Conservation (phyloP, 352 stramenopile species). For the Phytophthora foliorum region DNA sequence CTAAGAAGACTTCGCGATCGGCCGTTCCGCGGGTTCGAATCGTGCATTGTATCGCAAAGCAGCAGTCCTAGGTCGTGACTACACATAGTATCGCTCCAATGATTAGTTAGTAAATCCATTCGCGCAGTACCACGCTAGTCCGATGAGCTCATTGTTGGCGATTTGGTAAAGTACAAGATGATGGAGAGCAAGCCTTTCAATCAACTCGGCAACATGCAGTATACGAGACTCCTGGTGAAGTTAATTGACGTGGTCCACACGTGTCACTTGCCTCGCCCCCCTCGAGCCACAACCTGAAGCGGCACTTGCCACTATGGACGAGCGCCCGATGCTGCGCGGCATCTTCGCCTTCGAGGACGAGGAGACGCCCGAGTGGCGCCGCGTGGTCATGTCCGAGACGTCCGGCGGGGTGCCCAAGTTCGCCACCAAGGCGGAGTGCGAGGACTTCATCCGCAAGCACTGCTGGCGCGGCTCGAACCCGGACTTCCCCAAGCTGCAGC, state of each 20-base stretch:
- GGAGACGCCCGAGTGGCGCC: conserved; percentile 82
- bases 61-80: not conserved
- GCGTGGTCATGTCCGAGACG: conserved; percentile 73
- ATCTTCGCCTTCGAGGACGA: conserved; percentile 92
- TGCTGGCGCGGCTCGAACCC: conserved; percentile 92
- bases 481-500: conserved; percentile 91
- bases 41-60: not conserved
- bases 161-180: no score
- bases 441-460: conserved; percentile 90
- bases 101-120: no score
- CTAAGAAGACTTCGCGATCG: not conserved
- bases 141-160: no score
- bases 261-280: not conserved
- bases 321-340: conserved; percentile 73
- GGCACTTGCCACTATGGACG: conserved; percentile 42
- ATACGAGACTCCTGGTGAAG: not conserved
- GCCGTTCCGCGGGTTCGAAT: no score
- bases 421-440: conserved; percentile 87
- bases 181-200: no score
- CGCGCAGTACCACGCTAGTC: no score
- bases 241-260: not conserved
- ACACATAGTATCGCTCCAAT: no score
- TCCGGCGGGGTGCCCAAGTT: conserved; percentile 87
- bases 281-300: not conserved
- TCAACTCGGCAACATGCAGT: no score